Base-by-base conservation (phyloP, 2,329 filamentous ascomycete species). In the Apiospora koreana region DNA sequence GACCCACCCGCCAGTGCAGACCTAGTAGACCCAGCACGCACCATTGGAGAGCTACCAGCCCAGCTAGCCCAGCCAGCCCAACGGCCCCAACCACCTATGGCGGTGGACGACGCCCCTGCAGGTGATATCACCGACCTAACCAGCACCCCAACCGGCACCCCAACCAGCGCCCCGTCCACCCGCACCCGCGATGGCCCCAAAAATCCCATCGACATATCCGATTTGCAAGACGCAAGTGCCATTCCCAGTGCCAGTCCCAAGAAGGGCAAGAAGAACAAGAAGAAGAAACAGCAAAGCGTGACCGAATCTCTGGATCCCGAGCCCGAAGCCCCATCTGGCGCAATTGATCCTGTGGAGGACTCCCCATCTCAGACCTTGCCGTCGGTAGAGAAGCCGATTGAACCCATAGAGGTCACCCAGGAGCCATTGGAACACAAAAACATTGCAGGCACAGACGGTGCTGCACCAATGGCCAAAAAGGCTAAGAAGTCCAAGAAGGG, bases 181-280 rank as follows among this genome's bases (percentile, higher is more conserved):
- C 73, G 74, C 68, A 71, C 72, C 48, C 73, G 74, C 43, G 28
- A 54, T 45, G 62, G 70, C 28, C 67, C 69, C 14, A 73, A 72
- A 21, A 72, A 71, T 43, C 48, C 70, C 43, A 70, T 62, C 46
- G 74, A 79, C 69, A 70, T 74, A 58, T 73, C 75, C 42, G 76
- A 78, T 67, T 75, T 72, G 74, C 73, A 72, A 65, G 74, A 77
- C 64, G 76, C 77, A 72, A 28, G 3, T 35, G 71, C n/a, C n/a
- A n/a, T n/a, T n/a, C n/a, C 71, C 65, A 72, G 73, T 70, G 71
- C 71, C 65, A 72, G 73, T 70, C 76, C 78, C 70, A 79, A 81
- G 74, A 79, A 80, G 74, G 74, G 70, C 43, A 78, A 81, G 73
- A 79, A 79, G 73, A 76, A 75, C 68, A 74, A 78, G 71, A 74